Conservation (phyloP, 306 rosid species). For the Cicer bijugum region DNA sequence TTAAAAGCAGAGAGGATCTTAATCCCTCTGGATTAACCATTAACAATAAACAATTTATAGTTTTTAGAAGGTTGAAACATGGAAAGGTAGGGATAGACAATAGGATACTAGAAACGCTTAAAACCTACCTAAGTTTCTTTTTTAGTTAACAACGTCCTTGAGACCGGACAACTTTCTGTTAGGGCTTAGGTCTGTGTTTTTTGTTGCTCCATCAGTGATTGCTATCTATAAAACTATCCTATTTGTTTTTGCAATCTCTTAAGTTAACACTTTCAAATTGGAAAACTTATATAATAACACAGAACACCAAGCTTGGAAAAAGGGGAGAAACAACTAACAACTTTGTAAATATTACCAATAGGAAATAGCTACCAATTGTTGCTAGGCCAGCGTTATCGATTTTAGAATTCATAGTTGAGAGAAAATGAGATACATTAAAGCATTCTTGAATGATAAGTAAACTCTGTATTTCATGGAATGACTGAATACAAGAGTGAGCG, state of each 20-base stretch:
- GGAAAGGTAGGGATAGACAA: background rate
- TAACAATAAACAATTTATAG: background rate
- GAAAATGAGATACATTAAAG: too few relatives aligned
- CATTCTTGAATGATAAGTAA: too few relatives aligned
- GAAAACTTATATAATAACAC: slow-evolving; percentile 10
- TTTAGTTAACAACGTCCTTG: background rate
- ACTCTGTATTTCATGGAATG: too few relatives aligned
- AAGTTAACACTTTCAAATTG: background rate
- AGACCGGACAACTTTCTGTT: background rate
- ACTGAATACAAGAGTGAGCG: too few relatives aligned
- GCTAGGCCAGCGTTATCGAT: background rate
- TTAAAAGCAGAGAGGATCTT: too few relatives aligned
- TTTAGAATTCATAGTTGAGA: too few relatives aligned
- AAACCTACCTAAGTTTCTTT: background rate
- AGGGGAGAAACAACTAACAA: slow-evolving; percentile 7
- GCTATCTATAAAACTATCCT: slow-evolving; percentile 17
- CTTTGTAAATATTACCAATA: slow-evolving; percentile 4
- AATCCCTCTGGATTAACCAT: background rate
- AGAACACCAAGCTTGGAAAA: background rate
- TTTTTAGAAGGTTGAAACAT: background rate
- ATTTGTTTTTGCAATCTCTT: background rate
- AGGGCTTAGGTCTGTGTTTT: background rate
- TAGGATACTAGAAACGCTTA: background rate
- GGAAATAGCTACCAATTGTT: slow-evolving; percentile 13
- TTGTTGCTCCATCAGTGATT: background rate